Evolutionary conservation across 148 eudicot genomes (phyloP), one percentile per base, ranked within the genome.

Genomic region (Diospyros kaki): DNA sequence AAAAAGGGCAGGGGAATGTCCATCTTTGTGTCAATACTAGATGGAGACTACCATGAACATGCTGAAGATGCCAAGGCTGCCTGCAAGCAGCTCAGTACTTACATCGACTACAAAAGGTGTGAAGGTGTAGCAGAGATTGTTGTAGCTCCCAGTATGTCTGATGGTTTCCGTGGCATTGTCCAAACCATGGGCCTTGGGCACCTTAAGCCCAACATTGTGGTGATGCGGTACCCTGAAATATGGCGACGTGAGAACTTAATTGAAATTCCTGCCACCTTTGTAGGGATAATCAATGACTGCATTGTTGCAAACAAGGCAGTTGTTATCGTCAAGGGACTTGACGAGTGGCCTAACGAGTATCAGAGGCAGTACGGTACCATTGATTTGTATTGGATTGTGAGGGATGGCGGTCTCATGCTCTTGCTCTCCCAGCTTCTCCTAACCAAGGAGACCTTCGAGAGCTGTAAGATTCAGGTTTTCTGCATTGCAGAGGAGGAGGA

Each of bases 1-100:
- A 95, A 95, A 83, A 95, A 95, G 77, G 99, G 99, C 66, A 88
- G 99, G 44, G 99, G 99, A 78, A 86, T 95, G 97, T 95, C 99
- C 63, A 91, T 95, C 52, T 95, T 95, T 69, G 93, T 91, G 68
- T 87, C 94, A 41, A 95, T 95, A 62, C 71, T 93, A 42, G 99
- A 95, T 44, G 99, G 99, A 14, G 97, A 95, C 79, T 95, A 95
- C 72, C 89, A 88, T 42, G 97, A 93, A 68, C 81, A 90, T 75
- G 98, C 99, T 12, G 97, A 95, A 85, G 99, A 95, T 70, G 99
- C 99, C 72, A 89, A 93, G 75, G 76, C 72, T 41, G 98, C 97
- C 69, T 86, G 97, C 77, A 86, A 89, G 77, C 89, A 89, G 71
- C 88, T 95, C 68, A 87, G 91, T 59, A 82, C 91, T 2, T 95